These are phyloP conservation scores for Castanea mollissima DNA, from an alignment of 306 rosid genomes.

Conservation along the genomic window DNA sequence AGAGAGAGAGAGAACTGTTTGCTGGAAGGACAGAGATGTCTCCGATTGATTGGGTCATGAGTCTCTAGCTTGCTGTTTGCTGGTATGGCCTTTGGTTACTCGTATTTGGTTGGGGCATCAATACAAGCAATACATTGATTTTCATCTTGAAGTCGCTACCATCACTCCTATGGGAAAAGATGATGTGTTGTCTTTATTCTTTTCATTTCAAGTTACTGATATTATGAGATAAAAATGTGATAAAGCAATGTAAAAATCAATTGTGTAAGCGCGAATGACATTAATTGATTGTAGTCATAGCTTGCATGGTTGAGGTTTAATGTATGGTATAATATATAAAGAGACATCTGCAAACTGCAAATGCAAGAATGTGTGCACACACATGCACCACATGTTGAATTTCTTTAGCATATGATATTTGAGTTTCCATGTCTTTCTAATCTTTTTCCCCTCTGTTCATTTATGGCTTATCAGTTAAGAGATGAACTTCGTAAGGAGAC, in stretches of 20 bases:
- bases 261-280: neutral
- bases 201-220: neutral
- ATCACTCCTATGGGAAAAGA: too few relatives aligned
- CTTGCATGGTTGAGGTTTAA: neutral
- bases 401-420: neutral
- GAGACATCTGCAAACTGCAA: neutral
- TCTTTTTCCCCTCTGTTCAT: neutral
- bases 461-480: constrained; percentile 26
- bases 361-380: neutral
- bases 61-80: neutral
- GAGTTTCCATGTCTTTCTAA: neutral
- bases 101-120: neutral
- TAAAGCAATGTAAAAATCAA: neutral
- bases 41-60: neutral
- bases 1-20: too few relatives aligned
- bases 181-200: too few relatives aligned
- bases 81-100: neutral
- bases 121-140: neutral
- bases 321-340: neutral
- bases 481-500: constrained; percentile 71
- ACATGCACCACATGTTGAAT: neutral
- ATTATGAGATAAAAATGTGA: neutral
- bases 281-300: neutral
- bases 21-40: too few relatives aligned
- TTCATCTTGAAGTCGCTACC: neutral